A percentile compares a stretch with the other conserved stretches of the same genome.
phyloP scores from a whole-genome alignment of 306 rosid species.

The Sphenostylis stenocarpa region DNA sequence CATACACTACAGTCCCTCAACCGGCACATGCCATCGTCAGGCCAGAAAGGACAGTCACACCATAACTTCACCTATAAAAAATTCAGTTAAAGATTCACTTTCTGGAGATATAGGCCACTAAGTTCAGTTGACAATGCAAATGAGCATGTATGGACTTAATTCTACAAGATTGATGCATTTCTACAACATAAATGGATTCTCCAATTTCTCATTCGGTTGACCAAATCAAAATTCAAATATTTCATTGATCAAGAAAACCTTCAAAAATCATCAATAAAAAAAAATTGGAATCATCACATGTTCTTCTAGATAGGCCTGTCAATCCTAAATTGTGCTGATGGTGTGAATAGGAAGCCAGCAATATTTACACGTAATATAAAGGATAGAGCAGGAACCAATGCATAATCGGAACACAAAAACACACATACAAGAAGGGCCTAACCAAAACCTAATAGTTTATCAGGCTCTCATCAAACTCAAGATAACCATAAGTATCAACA shows the following conservation, averaged over 20 bases:
- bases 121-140: not conserved
- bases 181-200: not conserved
- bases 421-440: not conserved
- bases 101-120: not conserved
- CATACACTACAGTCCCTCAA: slow-evolving; percentile 98
- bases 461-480: not conserved
- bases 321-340: not conserved
- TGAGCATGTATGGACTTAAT: not conserved
- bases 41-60: slow-evolving; percentile 99
- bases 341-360: not conserved
- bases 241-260: not conserved
- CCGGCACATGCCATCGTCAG: slow-evolving; percentile 97
- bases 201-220: slow-evolving; percentile 11
- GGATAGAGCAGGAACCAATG: not conserved
- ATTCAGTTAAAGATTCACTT: slow-evolving; percentile 22
- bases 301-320: not conserved
- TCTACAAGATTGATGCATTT: not conserved
- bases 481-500: slow-evolving; percentile 18
- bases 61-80: slow-evolving; percentile 70
- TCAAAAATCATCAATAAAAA: not conserved
- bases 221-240: slow-evolving; percentile 14
- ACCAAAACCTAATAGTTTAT: not conserved
- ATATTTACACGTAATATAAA: not conserved
- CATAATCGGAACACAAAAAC: not conserved
- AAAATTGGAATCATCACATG: not conserved